Percentiles rank a stretch among this genome's conserved stretches.
Evolutionary conservation across 2,329 filamentous ascomycete genomes (phyloP).

Genomic region (Fusarium buharicum): DNA sequence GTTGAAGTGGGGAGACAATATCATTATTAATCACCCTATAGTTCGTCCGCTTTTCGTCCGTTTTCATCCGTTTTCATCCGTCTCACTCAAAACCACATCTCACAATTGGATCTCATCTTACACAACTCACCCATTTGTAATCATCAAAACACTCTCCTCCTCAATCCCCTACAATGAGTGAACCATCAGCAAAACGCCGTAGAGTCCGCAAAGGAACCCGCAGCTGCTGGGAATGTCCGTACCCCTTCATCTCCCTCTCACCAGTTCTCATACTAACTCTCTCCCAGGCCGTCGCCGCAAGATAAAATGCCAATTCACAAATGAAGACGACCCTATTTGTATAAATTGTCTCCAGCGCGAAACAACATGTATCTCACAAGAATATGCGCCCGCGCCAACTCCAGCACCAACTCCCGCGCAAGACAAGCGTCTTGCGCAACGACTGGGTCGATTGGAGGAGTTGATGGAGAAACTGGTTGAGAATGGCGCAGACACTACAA

Average conservation of each 20-base stretch:
- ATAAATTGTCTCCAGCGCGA: slow-evolving; percentile 58
- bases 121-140: background rate
- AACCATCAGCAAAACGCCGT: slow-evolving; percentile 39
- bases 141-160: background rate
- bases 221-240: slow-evolving; percentile 69
- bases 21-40: background rate
- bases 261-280: background rate
- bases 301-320: slow-evolving; percentile 60
- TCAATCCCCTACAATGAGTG: slow-evolving; percentile 24
- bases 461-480: slow-evolving; percentile 59
- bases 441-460: slow-evolving; percentile 58
- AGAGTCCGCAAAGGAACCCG: slow-evolving; percentile 66
- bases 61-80: slow-evolving; percentile 1
- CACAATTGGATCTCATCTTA: background rate
- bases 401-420: slow-evolving; percentile 47
- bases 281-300: slow-evolving; percentile 58
- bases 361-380: slow-evolving; percentile 58
- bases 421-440: slow-evolving; percentile 55
- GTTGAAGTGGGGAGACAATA: too few relatives aligned
- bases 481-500: slow-evolving; percentile 24
- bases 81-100: background rate
- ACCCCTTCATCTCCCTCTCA: background rate
- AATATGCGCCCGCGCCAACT: slow-evolving; percentile 52
- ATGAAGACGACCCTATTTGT: slow-evolving; percentile 56
- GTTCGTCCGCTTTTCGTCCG: slow-evolving; percentile 37